Evolutionary conservation across 1,284 basidiomycete species (phyloP), one percentile per base, ranked within the genome.

Genomic region (Hymenochaete sp.): DNA sequence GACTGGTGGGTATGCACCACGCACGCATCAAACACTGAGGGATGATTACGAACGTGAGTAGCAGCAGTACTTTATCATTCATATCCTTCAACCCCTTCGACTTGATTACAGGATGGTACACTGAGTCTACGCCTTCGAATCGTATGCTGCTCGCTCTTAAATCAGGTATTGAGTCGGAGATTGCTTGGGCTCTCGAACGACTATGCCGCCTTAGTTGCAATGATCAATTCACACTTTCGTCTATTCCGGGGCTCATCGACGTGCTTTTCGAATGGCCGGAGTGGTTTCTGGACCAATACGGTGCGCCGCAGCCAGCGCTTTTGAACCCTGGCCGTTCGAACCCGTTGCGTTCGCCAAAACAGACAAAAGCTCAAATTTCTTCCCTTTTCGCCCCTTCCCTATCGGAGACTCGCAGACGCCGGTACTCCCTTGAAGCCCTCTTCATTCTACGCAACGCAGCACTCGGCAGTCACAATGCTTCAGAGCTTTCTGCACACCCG

Each of bases 201-300:
- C 71, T 92, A 9, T 78, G 80, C 54, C 74, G 82, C 19, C 67
- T 88, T n/a, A 82, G 78, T 53, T 71, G 71, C 57, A 86, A 79
- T 62, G 85, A 89, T 45, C 68, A 78, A 44, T 86, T 89, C 59
- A 60, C 73, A 43, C 68, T 93, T 46, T 68, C 67, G 42, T 67
- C 68, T 33, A 77, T 87, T 39, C 82, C 84, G 0, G 85, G 85
- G 3, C 67, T 91, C 29, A 75, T 81, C 21, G 84, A 90, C 54
- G 81, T 78, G 4, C 68, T 93, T 14, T 81, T 89, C 55, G 80
- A 83, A 55, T 83, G 84, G 79, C 81, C 88, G 9, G 76, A 82
- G 53, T 87, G 82, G 82, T 87, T 53, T 38, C 44, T 59, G 19
- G 49, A 53, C 19, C 48, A 53, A 42, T 53, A 49, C 40, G 44